Evolutionary conservation across 2,329 filamentous ascomycete species (phyloP), one percentile per base, ranked within the genome.

Genomic region (Neopestalotiopsis rosae): DNA sequence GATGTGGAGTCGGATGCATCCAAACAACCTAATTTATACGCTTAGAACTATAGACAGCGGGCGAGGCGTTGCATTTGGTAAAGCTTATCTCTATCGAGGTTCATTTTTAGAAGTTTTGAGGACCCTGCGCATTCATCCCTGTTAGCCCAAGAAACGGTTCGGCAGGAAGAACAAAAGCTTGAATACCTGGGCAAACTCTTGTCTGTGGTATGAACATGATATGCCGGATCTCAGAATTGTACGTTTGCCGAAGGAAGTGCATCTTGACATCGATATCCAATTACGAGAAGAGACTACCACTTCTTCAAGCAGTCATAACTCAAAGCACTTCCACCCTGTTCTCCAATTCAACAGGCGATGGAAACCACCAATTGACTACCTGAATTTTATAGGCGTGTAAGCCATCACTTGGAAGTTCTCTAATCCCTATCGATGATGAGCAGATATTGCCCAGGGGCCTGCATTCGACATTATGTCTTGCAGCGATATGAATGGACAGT

Each of bases 11-110:
- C 45, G 45, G 17, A 9, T 52, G 17, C 5, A 20, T 52, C 9
- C n/a, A 52, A 52, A 52, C 20, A 52, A 3, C 20, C 45, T 52
- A 52, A 52, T 20, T n/a, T 52, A 17, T 52, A 52, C 45, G 45
- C 45, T 52, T 52, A 52, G 45, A 52, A 52, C 17, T 52, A 45
- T 45, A 52, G 45, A 52, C 45, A 52, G n/a, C 45, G 45, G 45
- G 14, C 3, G 45, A n/a, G 45, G 45, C 45, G 45, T 20, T 52
- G 3, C 17, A n/a, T 52, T 52, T 17, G 45, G 45, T n/a, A n/a
- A 52, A 52, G 45, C 45, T 52, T 52, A 20, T 52, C 20, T 7
- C 45, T 20, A 20, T 52, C 3, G 9, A 52, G 45, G 17, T n/a
- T 7, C 45, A 52, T 52, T 52, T 52, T 52, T 52, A 52, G 45